Conservation (phyloP, 164 flowering plant genomes). For the Protea cynaroides region DNA sequence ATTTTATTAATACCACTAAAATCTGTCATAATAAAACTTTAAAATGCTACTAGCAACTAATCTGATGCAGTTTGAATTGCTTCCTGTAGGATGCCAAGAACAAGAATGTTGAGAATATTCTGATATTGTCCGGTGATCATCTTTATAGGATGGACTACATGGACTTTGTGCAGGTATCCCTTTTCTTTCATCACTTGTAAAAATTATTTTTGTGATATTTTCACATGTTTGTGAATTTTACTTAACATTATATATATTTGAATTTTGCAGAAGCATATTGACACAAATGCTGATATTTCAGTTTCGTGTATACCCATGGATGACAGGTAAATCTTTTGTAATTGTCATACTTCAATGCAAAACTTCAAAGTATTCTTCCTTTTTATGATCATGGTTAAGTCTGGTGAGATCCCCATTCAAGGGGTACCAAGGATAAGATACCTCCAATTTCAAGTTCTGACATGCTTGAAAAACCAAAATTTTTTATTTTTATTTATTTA, state of each 20-base stretch:
- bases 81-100: slow-evolving; percentile 72
- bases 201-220: neutral
- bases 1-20: neutral
- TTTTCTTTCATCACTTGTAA: slow-evolving; percentile 1
- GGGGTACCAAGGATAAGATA: too few species aligned
- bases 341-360: neutral
- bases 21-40: neutral
- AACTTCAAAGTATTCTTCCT: neutral
- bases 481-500: too few species aligned
- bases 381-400: neutral
- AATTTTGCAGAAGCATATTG: slow-evolving; percentile 83
- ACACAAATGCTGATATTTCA: slow-evolving; percentile 84
- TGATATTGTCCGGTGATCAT: slow-evolving; percentile 96
- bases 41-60: neutral
- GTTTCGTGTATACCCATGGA: slow-evolving; percentile 96
- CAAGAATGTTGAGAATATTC: slow-evolving; percentile 75
- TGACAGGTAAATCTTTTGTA: slow-evolving; percentile 41
- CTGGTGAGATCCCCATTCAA: too few species aligned
- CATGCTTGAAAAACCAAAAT: too few species aligned
- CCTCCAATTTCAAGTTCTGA: too few species aligned
- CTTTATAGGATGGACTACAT: slow-evolving; percentile 91
- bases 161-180: slow-evolving; percentile 82
- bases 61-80: neutral
- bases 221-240: neutral
- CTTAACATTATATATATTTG: neutral